These are phyloP conservation scores for Sonneratia alba DNA, from an alignment of 345 rosid genomes.

Conservation along the genomic window DNA sequence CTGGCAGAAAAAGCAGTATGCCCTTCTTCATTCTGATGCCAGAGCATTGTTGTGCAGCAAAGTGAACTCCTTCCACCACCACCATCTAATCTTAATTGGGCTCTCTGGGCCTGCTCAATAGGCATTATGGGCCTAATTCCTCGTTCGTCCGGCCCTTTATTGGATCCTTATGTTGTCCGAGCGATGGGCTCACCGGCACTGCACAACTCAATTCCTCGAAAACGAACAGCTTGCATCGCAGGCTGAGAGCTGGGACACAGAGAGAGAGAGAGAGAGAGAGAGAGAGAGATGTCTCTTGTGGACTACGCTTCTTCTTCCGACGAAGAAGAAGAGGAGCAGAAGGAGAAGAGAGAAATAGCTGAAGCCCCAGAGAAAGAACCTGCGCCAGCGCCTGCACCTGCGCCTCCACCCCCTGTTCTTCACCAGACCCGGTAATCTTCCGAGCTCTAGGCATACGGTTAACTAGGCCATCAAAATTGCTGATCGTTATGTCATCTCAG, in stretches of 20 bases:
- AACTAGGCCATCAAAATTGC: too few species aligned
- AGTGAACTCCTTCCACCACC: too few species aligned
- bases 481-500: background rate
- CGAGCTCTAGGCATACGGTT: background rate
- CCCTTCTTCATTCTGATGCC: too few species aligned
- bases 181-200: too few species aligned
- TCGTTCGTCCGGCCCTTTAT: too few species aligned
- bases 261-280: constrained; percentile 7
- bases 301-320: constrained; percentile 66
- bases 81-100: too few species aligned
- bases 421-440: constrained; percentile 20
- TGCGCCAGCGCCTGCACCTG: constrained; percentile 9
- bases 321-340: constrained; percentile 22
- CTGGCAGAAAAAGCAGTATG: too few species aligned
- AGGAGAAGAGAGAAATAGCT: constrained; percentile 6
- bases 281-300: constrained; percentile 47
- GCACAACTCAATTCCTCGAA: background rate
- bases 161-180: too few species aligned
- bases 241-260: background rate
- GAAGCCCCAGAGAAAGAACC: constrained; percentile 7
- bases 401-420: constrained; percentile 14
- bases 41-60: too few species aligned
- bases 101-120: too few species aligned
- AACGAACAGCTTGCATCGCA: background rate
- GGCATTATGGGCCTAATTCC: too few species aligned